Evolutionary conservation across 305 asterid genomes (phyloP), one percentile per base, ranked within the genome.

Genomic region (Fraxinus dipetala): DNA sequence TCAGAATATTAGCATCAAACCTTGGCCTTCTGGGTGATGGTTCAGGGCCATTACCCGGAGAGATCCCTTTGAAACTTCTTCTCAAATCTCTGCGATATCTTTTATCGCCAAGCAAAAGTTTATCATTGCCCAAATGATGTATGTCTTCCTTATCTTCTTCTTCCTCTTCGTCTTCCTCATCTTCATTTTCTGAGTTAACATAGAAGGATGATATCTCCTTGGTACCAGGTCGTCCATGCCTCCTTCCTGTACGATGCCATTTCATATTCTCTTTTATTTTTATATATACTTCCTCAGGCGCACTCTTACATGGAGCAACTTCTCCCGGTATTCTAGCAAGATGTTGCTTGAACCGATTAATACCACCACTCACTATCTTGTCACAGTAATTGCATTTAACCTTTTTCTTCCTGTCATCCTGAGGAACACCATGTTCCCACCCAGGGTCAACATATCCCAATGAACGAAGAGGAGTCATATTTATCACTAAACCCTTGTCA

Each of bases 341-440:
- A 88, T 93, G 98, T 78, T 95, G 98, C 90, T 95, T 95, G 85
- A 95, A 95, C 75, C 98, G 94, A 85, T 95, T 95, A 75, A 95
- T 95, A 72, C 98, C 98, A 0, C 98, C 98, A 67, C 98, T 95
- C 72, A 95, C 98, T 79, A 95, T 86, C 90, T 93, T 95, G 82
- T 93, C 98, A 86, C 98, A 95, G 85, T 91, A 95, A 85, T 93
- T 95, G 86, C 98, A 95, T 89, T 95, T 95, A 30, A 95, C 98
- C 88, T 93, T 95, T 88, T 95, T 95, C 87, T 95, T 95, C 92
- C 98, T 89, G 81, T 95, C 98, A 87, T 95, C 98, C 90, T 93
- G 98, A 72, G 98, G 92, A 76, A 89, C 90, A 77, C 98, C 98
- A 86, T 93, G 92, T 86, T 95, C 98, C 98, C 98, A 95, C 79